Evolutionary conservation across 805 yeast genomes (phyloP).

Genomic region (Saccharomycopsis fermentans): DNA sequence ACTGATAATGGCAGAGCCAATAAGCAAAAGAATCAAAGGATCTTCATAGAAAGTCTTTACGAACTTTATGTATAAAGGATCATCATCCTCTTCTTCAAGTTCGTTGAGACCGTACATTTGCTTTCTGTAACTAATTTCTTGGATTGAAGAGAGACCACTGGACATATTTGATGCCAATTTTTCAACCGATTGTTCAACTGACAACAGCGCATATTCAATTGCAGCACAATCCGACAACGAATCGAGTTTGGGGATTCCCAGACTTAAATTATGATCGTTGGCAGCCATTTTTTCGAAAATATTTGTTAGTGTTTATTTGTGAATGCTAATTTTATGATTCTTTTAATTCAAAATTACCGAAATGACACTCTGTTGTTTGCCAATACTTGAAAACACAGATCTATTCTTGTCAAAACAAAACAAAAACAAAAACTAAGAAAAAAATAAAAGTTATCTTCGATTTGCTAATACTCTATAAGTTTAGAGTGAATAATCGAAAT

Average conservation of each 20-base stretch:
- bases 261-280: background rate
- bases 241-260: background rate
- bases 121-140: constrained; percentile 65
- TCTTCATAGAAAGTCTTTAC: constrained; percentile 76
- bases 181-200: constrained; percentile 54
- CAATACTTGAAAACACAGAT: too few species aligned
- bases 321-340: too few species aligned
- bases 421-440: too few species aligned
- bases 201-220: constrained; percentile 41
- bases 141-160: constrained; percentile 55
- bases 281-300: background rate
- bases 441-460: too few species aligned
- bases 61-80: constrained; percentile 59
- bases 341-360: too few species aligned
- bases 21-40: constrained; percentile 77
- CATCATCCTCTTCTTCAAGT: constrained; percentile 66
- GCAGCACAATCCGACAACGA: background rate
- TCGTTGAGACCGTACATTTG: constrained; percentile 76
- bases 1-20: constrained; percentile 81
- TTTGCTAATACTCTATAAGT: too few species aligned
- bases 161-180: constrained; percentile 52
- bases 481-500: too few species aligned
- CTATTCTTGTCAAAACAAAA: too few species aligned
- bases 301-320: too few species aligned
- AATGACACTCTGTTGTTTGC: too few species aligned